Base-by-base conservation (phyloP, 257 asterid genomes). In the Avicennia marina region DNA sequence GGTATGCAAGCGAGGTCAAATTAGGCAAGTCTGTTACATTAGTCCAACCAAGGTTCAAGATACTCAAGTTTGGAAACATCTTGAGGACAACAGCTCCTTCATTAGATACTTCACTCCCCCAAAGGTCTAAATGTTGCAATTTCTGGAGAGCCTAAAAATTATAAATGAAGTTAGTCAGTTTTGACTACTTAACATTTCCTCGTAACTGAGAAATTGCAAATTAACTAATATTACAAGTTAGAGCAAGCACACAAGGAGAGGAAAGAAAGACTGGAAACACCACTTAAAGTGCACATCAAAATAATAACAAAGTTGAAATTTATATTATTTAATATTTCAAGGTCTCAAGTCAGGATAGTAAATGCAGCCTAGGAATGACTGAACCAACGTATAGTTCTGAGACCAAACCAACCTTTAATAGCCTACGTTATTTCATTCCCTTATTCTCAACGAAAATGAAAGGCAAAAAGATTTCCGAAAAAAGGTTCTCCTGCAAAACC, bases 1-100 rank as follows among this genome's bases (percentile, higher is more conserved):
- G 80, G 73, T 33, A 70, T 25, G 72, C 49, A 55, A 93, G 85
- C 22, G 90, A 84, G 57, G 76, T 57, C 62, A 93, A 46, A 67
- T 63, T 50, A 1, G 95, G 95, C 67, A 93, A 67, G 67, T 50
- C 54, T 26, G 94, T 85, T 16, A 88, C 86, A 20, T 72, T 58
- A 21, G 98, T 91, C 98, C 97, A 91, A 42, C 90, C 95, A 53
- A 91, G 68, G 69, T 78, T 83, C 58, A 91, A 65, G 70, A 70
- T 72, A 72, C 73, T 81, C 87, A 88, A 71, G 63, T 59, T 69
- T 18, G 87, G 82, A 56, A 85, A 86, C 60, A 25, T 53, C 76
- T 66, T 69, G 61, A 91, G 76, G 66, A 78, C 60, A 68, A 65
- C 53, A 38, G 78, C 89, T 53, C 95, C 89, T 17, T 51, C 61